Percentiles rank a stretch among this genome's conserved stretches.
Evolutionary conservation across 495 filamentous ascomycete species (phyloP).

Genomic region (Xylaria intraflava): DNA sequence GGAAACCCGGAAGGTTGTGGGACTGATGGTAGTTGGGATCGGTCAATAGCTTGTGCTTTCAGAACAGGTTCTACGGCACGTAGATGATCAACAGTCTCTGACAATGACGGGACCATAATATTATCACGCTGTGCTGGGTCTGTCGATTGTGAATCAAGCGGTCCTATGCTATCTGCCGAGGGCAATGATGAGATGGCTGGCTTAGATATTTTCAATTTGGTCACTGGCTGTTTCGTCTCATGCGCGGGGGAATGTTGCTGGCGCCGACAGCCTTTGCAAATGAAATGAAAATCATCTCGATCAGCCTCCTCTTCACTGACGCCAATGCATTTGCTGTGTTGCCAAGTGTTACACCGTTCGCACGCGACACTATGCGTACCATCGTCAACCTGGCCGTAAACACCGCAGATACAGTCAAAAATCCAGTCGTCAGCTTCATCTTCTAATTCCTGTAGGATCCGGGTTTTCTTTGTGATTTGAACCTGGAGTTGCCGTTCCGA

Average conservation of each 20-base stretch:
- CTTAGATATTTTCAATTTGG: conserved; percentile 69
- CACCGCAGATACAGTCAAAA: conserved; percentile 89
- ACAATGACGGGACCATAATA: conserved; percentile 4
- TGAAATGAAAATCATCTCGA: conserved; percentile 78
- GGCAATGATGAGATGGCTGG: conserved; percentile 44
- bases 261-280: conserved; percentile 72
- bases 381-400: conserved; percentile 86
- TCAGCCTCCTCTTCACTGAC: conserved; percentile 73
- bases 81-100: not conserved
- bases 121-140: conserved; percentile 5
- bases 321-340: conserved; percentile 85
- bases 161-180: conserved; percentile 11
- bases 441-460: conserved; percentile 62
- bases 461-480: conserved; percentile 69
- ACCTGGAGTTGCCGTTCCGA: conserved; percentile 74
- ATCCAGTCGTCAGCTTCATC: conserved; percentile 81
- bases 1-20: not conserved
- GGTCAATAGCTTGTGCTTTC: conserved; percentile 1
- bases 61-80: not conserved
- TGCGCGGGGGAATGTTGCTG: conserved; percentile 48
- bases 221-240: conserved; percentile 41
- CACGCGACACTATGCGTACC: conserved; percentile 92
- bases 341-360: conserved; percentile 92
- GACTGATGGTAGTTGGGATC: conserved; percentile 9
- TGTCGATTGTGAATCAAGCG: conserved; percentile 11